Percentiles rank a stretch among this genome's conserved stretches.
These are phyloP conservation scores for Botryosphaeria dothidea DNA, from an alignment of 2,329 filamentous ascomycete species.

Conservation along the genomic window DNA sequence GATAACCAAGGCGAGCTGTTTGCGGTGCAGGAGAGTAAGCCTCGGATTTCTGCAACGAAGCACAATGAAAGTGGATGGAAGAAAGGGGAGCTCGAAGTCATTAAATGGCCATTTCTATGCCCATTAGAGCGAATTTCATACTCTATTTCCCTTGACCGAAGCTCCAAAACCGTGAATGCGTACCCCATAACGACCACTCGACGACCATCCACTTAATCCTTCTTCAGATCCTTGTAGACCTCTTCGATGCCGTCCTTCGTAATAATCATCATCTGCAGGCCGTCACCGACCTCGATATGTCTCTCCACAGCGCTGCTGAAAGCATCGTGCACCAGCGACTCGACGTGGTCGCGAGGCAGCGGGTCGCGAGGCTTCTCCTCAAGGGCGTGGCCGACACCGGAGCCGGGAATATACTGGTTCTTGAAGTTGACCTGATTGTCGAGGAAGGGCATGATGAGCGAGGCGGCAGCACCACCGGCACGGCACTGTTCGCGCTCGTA, in stretches of 20 bases:
- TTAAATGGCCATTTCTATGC: not conserved
- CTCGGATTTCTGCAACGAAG: too few relatives aligned
- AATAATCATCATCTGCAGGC: conserved; percentile 92
- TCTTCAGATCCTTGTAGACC: conserved; percentile 78
- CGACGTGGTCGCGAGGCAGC: conserved; percentile 71
- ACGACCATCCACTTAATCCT: conserved; percentile 29
- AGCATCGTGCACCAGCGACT: conserved; percentile 90
- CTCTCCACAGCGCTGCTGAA: conserved; percentile 98
- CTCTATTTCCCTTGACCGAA: conserved; percentile 11
- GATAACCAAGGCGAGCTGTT: too few relatives aligned
- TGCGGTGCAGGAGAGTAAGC: too few relatives aligned
- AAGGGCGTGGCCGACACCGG: conserved; percentile 78
- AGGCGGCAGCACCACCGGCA: conserved; percentile 87
- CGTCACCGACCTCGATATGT: conserved; percentile 98
- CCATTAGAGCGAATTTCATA: not conserved
- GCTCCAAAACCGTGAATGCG: conserved; percentile 13
- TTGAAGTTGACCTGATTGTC: conserved; percentile 99
- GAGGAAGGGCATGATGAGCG: conserved; percentile 97
- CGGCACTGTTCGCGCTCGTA: conserved; percentile 97
- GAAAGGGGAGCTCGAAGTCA: not conserved
- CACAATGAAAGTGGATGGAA: too few relatives aligned
- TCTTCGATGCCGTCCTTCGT: conserved; percentile 88
- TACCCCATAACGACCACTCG: not conserved
- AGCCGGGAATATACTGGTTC: conserved; percentile 92
- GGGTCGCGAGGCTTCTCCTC: conserved; percentile 69